These are phyloP conservation scores for Suhomyces bolitotheri DNA, from an alignment of 1,139 yeast genomes.

Conservation along the genomic window DNA sequence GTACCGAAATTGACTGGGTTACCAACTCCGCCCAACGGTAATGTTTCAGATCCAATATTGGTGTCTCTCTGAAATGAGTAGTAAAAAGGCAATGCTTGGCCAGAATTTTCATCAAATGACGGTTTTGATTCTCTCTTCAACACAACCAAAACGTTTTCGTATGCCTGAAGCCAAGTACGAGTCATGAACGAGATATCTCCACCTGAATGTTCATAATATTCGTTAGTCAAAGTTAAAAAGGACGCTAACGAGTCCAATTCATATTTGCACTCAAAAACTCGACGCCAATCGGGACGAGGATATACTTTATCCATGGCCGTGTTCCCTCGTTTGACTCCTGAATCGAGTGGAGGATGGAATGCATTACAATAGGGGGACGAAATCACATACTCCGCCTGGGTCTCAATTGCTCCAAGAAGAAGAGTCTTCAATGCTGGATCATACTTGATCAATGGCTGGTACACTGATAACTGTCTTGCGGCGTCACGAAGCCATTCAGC, in stretches of 20 bases:
- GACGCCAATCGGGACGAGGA: constrained; percentile 69
- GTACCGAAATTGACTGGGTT: constrained; percentile 76
- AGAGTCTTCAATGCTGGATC: constrained; percentile 53
- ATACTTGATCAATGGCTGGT: constrained; percentile 57
- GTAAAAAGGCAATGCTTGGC: constrained; percentile 48
- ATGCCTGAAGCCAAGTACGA: constrained; percentile 60
- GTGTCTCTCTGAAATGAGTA: constrained; percentile 77
- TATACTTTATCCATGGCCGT: constrained; percentile 64
- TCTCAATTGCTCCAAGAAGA: constrained; percentile 75
- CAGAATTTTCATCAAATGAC: constrained; percentile 58
- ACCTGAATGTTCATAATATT: constrained; percentile 58
- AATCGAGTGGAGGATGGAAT: constrained; percentile 77
- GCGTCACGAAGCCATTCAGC: constrained; percentile 92
- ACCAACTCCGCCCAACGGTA: constrained; percentile 76
- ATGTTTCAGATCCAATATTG: constrained; percentile 75
- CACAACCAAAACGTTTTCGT: constrained; percentile 52
- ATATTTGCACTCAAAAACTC: constrained; percentile 86
- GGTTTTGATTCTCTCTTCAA: constrained; percentile 63
- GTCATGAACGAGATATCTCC: constrained; percentile 54
- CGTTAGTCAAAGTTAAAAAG: constrained; percentile 71
- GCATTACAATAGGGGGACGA: constrained; percentile 85
- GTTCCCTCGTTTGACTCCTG: constrained; percentile 52
- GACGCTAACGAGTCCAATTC: constrained; percentile 87
- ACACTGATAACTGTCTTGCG: constrained; percentile 78
- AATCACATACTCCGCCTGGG: constrained; percentile 65